Base-by-base conservation (phyloP, 1,284 basidiomycete species). In the Inonotus obliquus region DNA sequence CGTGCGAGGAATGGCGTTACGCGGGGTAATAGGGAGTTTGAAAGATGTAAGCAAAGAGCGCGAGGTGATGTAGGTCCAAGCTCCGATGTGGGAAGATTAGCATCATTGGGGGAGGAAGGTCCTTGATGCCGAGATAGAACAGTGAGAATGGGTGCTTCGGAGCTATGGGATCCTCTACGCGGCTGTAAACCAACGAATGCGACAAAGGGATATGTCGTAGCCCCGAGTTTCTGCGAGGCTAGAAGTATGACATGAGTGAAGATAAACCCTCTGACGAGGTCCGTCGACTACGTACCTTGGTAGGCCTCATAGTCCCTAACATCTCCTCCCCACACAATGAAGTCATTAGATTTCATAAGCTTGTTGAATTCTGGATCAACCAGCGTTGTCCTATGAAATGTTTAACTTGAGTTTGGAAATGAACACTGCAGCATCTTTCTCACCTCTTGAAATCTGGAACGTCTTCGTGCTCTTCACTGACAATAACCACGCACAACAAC, bases 161-260 rank as follows among this genome's bases (percentile, higher is more conserved):
- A 71, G 1, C 78, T 72, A 64, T 57, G 76, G 67, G 66, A 59
- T 57, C 68, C 67, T 39, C 86, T 80, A 5, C 81, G 81, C 0
- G 94, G 89, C 68, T 97, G 92, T 38, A 96, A 81, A 0, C 93
- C 89, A 53, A 96, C 76, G 71, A 98, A 98, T 0, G 92, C 91
- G 54, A 98, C 80, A 65, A 95, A 96, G 0, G 96, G 96, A 68
- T 91, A 97, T 0, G 94, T 94, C 2, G 94, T 96, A 1, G 88
- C 87, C 68, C 92, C 87, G 0, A 97, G 78, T 66, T 95, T 94
- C 68, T 92, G 86, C 0, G 92, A 78, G 6, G 92, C 94, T 92
- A 69, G 27, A 45, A 38, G 56, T 61, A 41, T 37, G 37, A 53
- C 35, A 62, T 32, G 52, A 35, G 19, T 11, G 54, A 57, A 44